Conservation (phyloP, 2,329 filamentous ascomycete genomes). For the Colletotrichum incanum region DNA sequence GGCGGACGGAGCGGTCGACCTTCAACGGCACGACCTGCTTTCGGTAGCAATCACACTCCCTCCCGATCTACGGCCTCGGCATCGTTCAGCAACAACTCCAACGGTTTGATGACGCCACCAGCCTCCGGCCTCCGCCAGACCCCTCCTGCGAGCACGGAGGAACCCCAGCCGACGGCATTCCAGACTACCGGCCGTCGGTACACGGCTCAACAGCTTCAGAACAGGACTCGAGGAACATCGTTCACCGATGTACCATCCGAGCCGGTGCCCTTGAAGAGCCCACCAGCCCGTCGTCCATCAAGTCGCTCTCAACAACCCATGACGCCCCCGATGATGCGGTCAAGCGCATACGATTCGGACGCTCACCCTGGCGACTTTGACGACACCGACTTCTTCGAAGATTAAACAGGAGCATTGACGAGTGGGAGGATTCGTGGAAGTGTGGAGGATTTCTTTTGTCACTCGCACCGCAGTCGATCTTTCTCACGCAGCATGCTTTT, state of each 20-base stretch:
- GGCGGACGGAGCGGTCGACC: conserved; percentile 24
- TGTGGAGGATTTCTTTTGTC: conserved; percentile 40
- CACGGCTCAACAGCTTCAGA: conserved; percentile 66
- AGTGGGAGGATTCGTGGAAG: conserved; percentile 22
- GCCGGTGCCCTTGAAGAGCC: conserved; percentile 57
- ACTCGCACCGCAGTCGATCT: conserved; percentile 35
- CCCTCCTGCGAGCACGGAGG: conserved; percentile 60
- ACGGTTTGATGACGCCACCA: conserved; percentile 91
- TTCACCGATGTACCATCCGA: conserved; percentile 56
- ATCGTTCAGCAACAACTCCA: conserved; percentile 65
- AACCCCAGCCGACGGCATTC: conserved; percentile 73
- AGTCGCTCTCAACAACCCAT: conserved; percentile 61
- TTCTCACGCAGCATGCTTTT: conserved; percentile 38
- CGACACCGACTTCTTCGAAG: conserved; percentile 72
- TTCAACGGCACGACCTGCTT: conserved; percentile 50
- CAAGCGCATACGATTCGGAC: conserved; percentile 73
- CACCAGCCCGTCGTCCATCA: conserved; percentile 60
- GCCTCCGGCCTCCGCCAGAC: conserved; percentile 79
- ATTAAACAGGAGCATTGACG: conserved; percentile 56
- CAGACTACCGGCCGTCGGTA: conserved; percentile 72
- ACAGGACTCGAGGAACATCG: conserved; percentile 52
- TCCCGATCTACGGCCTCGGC: conserved; percentile 67
- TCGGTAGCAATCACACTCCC: conserved; percentile 65
- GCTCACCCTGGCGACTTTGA: conserved; percentile 73
- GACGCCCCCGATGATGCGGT: conserved; percentile 75